These are phyloP conservation scores for Glaciozyma martinii DNA, from an alignment of 768 basidiomycete species.

Conservation along the genomic window DNA sequence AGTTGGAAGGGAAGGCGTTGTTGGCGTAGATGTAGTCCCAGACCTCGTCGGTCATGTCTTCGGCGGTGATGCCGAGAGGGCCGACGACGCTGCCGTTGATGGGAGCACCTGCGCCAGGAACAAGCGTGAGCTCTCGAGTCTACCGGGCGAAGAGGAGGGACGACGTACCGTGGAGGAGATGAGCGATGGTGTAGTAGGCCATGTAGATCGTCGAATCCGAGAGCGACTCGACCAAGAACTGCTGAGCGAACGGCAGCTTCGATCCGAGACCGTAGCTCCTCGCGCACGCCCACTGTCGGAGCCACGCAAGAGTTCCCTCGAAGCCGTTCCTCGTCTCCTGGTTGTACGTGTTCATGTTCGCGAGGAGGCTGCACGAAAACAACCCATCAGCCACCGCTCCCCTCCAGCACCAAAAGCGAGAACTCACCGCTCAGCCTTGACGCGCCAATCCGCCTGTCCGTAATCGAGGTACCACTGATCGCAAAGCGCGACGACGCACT, in stretches of 20 bases:
- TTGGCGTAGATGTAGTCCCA: conserved; percentile 94
- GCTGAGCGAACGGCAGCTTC: conserved; percentile 89
- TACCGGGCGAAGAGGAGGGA: conserved; percentile 7
- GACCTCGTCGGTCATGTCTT: conserved; percentile 93
- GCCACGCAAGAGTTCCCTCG: conserved; percentile 83
- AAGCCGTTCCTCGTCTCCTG: conserved; percentile 87
- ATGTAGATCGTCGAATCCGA: conserved; percentile 98
- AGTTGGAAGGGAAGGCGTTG: conserved; percentile 42
- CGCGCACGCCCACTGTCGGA: conserved; percentile 99
- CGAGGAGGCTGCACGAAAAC: conserved; percentile 58
- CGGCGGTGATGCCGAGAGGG: conserved; percentile 70
- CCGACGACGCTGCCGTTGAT: conserved; percentile 73
- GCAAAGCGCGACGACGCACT: conserved; percentile 94
- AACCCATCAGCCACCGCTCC: not conserved
- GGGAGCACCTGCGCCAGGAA: conserved; percentile 41
- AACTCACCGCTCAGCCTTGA: conserved; percentile 67
- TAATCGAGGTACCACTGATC: conserved; percentile 99
- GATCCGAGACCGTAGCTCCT: conserved; percentile 92
- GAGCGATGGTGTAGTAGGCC: conserved; percentile 91
- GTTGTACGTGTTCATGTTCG: conserved; percentile 80
- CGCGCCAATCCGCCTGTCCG: conserved; percentile 82
- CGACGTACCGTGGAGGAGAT: conserved; percentile 74
- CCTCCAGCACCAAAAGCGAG: not conserved
- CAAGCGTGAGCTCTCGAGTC: conserved; percentile 41
- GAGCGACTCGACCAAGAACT: conserved; percentile 90